These are phyloP conservation scores for Stephania japonica DNA, from an alignment of 164 flowering plant species.

Conservation along the genomic window DNA sequence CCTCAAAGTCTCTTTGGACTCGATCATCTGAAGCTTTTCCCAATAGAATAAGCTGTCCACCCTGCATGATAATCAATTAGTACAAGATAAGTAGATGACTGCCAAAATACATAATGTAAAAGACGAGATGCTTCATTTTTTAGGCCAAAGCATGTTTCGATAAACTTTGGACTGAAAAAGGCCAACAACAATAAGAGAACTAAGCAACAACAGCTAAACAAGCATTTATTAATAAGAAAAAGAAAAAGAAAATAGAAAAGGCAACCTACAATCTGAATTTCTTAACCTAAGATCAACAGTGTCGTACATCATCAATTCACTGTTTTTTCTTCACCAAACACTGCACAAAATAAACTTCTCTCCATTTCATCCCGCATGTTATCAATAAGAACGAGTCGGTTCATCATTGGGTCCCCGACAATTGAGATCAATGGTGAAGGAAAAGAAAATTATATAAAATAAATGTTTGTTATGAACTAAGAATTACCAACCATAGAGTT, in stretches of 20 bases:
- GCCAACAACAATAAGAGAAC: neutral
- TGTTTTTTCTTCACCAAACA: neutral
- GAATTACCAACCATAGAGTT: neutral
- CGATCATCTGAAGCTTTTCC: constrained; percentile 56
- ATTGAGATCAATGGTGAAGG: neutral
- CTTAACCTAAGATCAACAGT: neutral
- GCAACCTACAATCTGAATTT: neutral
- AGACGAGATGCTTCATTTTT: neutral
- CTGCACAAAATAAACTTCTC: neutral
- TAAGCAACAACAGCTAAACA: neutral
- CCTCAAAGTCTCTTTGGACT: constrained; percentile 50
- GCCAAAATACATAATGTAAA: neutral
- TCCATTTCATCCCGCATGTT: neutral
- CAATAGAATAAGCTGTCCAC: constrained; percentile 58
- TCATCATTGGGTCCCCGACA: neutral
- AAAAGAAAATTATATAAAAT: neutral
- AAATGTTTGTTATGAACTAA: no score
- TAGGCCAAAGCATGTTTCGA: neutral
- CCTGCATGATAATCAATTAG: constrained; percentile 29
- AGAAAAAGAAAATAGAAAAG: neutral
- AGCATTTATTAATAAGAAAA: neutral
- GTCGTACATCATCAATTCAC: neutral
- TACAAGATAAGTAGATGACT: neutral
- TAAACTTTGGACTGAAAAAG: neutral
- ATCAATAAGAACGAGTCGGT: neutral